phyloP scores from a whole-genome alignment of 257 asterid species.

The Cynanchum wilfordii region DNA sequence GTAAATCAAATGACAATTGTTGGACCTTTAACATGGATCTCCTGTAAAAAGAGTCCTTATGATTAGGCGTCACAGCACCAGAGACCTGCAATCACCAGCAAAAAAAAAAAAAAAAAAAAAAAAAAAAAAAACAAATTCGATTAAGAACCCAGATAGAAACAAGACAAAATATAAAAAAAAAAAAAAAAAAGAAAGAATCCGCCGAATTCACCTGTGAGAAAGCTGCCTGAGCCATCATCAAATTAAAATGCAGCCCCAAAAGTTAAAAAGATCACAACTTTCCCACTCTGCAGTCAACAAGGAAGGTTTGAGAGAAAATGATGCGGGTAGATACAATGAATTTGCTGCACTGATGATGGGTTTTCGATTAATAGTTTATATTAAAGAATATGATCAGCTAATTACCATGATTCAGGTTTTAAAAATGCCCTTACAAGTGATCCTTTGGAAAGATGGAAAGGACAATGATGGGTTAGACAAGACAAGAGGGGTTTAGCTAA shows the following conservation, averaged over 20 bases:
- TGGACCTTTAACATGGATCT: conserved; percentile 17
- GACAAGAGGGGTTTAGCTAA: neutral
- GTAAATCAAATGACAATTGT: neutral
- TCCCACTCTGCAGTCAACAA: neutral
- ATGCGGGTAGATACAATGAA: neutral
- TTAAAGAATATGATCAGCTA: neutral
- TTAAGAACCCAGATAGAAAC: neutral
- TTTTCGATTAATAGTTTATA: neutral
- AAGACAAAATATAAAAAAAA: neutral
- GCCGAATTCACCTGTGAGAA: conserved; percentile 12
- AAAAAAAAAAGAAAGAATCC: neutral
- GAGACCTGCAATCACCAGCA: conserved; percentile 11
- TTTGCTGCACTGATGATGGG: neutral
- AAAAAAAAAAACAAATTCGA: neutral
- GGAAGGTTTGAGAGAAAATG: neutral
- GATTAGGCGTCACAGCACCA: conserved; percentile 7
- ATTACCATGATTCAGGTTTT: neutral
- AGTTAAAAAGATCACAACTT: neutral
- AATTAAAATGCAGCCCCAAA: conserved; percentile 7
- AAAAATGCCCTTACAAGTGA: neutral
- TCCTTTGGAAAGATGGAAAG: neutral
- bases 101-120: neutral
- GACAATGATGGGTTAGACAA: neutral
- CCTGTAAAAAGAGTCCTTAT: conserved; percentile 5
- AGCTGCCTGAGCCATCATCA: conserved; percentile 20